phyloP scores from a whole-genome alignment of 2,329 filamentous ascomycete species.

The Exophiala sideris region DNA sequence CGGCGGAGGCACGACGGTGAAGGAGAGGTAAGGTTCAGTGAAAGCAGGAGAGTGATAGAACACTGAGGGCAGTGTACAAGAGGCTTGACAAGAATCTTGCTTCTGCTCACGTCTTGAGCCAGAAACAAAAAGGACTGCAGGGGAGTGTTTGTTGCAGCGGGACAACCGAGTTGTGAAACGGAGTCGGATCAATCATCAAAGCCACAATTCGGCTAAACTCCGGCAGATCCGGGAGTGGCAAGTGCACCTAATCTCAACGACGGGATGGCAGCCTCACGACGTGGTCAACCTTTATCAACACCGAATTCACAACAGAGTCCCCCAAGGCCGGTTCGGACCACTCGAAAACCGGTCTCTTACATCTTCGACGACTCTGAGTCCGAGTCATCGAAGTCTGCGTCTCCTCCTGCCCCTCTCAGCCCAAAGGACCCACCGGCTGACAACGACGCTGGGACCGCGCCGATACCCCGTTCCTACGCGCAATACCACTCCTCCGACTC shows the following conservation, averaged over 20 bases:
- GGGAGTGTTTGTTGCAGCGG: constrained; percentile 2
- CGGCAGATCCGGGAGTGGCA: too few species aligned
- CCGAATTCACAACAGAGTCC: background rate
- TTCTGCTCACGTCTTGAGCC: background rate
- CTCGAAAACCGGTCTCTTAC: constrained; percentile 15
- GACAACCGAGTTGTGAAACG: too few species aligned
- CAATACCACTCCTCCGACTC: constrained; percentile 31
- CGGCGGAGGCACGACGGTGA: background rate
- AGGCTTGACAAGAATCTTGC: background rate
- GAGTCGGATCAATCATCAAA: too few species aligned
- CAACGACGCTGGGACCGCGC: constrained; percentile 13
- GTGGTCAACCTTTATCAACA: background rate
- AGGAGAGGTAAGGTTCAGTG: constrained; percentile 13
- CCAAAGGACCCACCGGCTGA: constrained; percentile 14
- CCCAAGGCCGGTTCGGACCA: constrained; percentile 12
- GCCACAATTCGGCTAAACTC: too few species aligned
- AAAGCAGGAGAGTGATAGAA: constrained; percentile 7
- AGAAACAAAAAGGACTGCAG: background rate
- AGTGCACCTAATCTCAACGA: too few species aligned
- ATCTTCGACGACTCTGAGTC: constrained; percentile 7
- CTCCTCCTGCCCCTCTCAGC: constrained; percentile 6
- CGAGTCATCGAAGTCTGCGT: constrained; percentile 6
- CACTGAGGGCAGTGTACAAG: background rate
- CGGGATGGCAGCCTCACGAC: too few species aligned
- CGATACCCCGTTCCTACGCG: constrained; percentile 20